phyloP scores from a whole-genome alignment of 2,329 filamentous ascomycete genomes.

The Pseudogymnoascus sp. region DNA sequence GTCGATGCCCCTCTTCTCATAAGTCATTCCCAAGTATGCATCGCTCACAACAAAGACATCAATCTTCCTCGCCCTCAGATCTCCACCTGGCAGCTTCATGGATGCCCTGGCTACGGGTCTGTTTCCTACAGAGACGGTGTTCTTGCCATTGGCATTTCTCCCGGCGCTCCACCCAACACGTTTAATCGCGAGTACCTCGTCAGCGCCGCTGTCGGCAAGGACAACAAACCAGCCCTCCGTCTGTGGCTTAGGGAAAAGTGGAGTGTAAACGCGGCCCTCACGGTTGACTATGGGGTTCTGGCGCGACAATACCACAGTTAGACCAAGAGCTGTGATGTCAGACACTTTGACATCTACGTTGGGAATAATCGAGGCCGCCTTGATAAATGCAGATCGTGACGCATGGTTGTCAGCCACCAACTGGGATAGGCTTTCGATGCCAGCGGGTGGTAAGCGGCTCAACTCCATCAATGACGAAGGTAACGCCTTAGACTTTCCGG shows the following conservation, averaged over 20 bases:
- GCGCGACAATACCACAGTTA: slow-evolving; percentile 58
- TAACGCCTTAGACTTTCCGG: not conserved
- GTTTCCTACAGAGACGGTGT: slow-evolving; percentile 32
- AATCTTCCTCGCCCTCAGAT: slow-evolving; percentile 48
- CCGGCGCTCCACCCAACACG: slow-evolving; percentile 61
- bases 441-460: not conserved
- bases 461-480: slow-evolving; percentile 17
- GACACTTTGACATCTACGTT: slow-evolving; percentile 55
- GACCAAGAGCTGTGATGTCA: slow-evolving; percentile 50
- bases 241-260: slow-evolving; percentile 87
- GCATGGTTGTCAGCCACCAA: slow-evolving; percentile 33
- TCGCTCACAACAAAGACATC: slow-evolving; percentile 78
- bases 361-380: slow-evolving; percentile 59
- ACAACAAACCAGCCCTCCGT: slow-evolving; percentile 89
- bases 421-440: slow-evolving; percentile 33
- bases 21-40: slow-evolving; percentile 69
- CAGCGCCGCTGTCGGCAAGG: slow-evolving; percentile 55
- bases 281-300: slow-evolving; percentile 56
- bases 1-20: slow-evolving; percentile 23
- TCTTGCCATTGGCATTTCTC: slow-evolving; percentile 19
- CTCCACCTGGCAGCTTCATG: slow-evolving; percentile 50
- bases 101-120: slow-evolving; percentile 45
- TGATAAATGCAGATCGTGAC: slow-evolving; percentile 34
- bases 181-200: slow-evolving; percentile 81
- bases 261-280: slow-evolving; percentile 73